A percentile compares a stretch with the other conserved stretches of the same genome.
phyloP scores from a whole-genome alignment of 805 yeast genomes.

The Lipomyces sp. region DNA sequence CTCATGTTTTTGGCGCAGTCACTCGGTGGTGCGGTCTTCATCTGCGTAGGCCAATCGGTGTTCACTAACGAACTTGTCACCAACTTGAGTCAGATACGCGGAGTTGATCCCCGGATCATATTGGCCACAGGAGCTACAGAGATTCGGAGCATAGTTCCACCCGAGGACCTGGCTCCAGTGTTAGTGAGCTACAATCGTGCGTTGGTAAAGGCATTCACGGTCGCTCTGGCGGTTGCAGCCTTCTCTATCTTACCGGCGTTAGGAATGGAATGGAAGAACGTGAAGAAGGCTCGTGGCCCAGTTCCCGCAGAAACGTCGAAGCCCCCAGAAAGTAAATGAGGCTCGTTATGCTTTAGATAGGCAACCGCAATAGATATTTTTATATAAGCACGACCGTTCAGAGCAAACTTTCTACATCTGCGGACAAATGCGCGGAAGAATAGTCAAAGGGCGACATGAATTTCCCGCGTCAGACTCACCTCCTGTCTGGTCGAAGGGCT shows the following conservation, averaged over 20 bases:
- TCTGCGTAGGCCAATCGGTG: constrained; percentile 10
- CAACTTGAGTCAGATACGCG: neutral
- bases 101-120: neutral
- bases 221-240: constrained; percentile 6
- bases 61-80: constrained; percentile 10
- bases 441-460: too few relatives aligned
- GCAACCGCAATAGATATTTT: too few relatives aligned
- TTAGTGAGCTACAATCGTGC: constrained; percentile 12
- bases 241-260: constrained; percentile 3
- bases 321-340: too few relatives aligned
- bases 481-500: too few relatives aligned
- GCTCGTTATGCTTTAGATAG: too few relatives aligned
- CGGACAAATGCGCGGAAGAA: too few relatives aligned
- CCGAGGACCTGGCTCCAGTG: constrained; percentile 1
- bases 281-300: constrained; percentile 1
- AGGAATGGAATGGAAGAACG: constrained; percentile 18
- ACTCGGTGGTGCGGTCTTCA: constrained; percentile 17
- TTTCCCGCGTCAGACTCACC: too few relatives aligned
- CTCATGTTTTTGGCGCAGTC: constrained; percentile 15
- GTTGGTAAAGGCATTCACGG: constrained; percentile 13
- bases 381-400: too few relatives aligned
- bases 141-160: constrained; percentile 8
- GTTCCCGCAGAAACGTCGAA: too few relatives aligned
- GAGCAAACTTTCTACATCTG: too few relatives aligned
- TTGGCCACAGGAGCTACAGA: constrained; percentile 16